Evolutionary conservation across 2,329 filamentous ascomycete genomes (phyloP).

Genomic region (Ophiocordyceps camponoti-saundersi): DNA sequence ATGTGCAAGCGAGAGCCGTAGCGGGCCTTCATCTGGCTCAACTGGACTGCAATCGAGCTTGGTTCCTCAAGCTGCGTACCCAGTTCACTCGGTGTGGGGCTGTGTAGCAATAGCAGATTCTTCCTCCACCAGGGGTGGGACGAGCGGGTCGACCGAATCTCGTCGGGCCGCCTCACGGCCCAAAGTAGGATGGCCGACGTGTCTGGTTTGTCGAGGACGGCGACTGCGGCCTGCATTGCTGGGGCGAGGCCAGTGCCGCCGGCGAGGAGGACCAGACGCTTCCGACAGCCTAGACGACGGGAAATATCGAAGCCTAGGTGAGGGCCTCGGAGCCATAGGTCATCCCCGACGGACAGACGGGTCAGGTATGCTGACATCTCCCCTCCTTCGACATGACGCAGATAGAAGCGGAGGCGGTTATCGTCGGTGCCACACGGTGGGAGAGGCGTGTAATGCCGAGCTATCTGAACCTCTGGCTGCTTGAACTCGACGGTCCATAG

Average conservation of each 20-base stretch:
- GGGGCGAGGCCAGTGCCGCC: slow-evolving; percentile 88
- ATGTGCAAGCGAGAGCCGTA: slow-evolving; percentile 43
- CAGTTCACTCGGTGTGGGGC: slow-evolving; percentile 6
- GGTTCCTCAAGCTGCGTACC: slow-evolving; percentile 8
- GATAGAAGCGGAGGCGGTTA: slow-evolving; percentile 45
- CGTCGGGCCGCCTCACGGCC: slow-evolving; percentile 49
- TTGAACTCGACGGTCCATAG: slow-evolving; percentile 87
- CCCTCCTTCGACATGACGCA: slow-evolving; percentile 61
- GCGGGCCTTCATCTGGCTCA: slow-evolving; percentile 42
- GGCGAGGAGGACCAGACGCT: slow-evolving; percentile 62
- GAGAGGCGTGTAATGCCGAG: slow-evolving; percentile 77
- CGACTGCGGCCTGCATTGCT: slow-evolving; percentile 62
- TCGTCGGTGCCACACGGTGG: slow-evolving; percentile 29
- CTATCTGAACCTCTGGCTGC: slow-evolving; percentile 87
- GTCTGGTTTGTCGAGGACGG: slow-evolving; percentile 28
- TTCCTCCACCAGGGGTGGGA: slow-evolving; percentile 8
- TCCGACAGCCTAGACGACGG: slow-evolving; percentile 11
- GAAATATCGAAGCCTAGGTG: slow-evolving; percentile 45
- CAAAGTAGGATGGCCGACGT: slow-evolving; percentile 51
- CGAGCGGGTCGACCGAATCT: slow-evolving; percentile 19
- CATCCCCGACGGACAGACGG: slow-evolving; percentile 40
- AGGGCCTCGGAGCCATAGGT: slow-evolving; percentile 65
- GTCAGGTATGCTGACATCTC: slow-evolving; percentile 77
- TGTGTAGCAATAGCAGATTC: slow-evolving; percentile 5
- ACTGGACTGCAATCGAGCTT: slow-evolving; percentile 40